Conservation (phyloP, 768 basidiomycete genomes). For the Suillus clintonianus region DNA sequence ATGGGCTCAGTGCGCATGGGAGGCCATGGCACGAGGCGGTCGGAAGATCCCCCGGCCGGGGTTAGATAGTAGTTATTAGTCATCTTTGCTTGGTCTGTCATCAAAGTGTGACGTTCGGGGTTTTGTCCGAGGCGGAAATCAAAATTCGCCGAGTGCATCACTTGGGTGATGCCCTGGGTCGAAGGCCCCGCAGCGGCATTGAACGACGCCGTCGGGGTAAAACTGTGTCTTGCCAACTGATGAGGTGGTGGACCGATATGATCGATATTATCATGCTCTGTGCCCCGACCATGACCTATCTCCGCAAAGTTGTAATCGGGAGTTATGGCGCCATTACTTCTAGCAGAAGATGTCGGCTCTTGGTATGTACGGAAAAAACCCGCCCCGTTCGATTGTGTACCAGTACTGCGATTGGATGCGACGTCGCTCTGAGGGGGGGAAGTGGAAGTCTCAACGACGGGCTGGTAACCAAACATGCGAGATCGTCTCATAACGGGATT, state of each 20-base stretch:
- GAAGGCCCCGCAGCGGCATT: conserved; percentile 20
- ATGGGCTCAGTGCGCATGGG: conserved; percentile 37
- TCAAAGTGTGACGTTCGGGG: conserved; percentile 4
- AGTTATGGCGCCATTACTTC: conserved; percentile 59
- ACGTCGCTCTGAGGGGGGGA: conserved; percentile 65
- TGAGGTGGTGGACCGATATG: conserved; percentile 18
- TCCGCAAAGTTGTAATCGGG: conserved; percentile 78
- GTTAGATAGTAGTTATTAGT: neutral
- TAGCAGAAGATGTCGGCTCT: conserved; percentile 41
- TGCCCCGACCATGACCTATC: conserved; percentile 72
- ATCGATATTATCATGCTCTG: conserved; percentile 19
- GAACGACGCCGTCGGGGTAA: conserved; percentile 22
- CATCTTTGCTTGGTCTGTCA: neutral
- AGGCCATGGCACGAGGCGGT: conserved; percentile 42
- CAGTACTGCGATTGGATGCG: conserved; percentile 55
- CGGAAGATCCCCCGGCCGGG: conserved; percentile 9
- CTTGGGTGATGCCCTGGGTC: conserved; percentile 34
- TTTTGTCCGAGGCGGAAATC: conserved; percentile 20
- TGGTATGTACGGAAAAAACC: conserved; percentile 65
- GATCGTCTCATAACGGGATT: conserved; percentile 41
- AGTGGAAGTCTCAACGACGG: conserved; percentile 60
- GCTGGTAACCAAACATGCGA: conserved; percentile 49
- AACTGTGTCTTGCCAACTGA: conserved; percentile 22
- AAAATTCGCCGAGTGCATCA: conserved; percentile 36
- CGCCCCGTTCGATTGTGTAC: conserved; percentile 55